These are phyloP conservation scores for Dispira parvispora DNA, from an alignment of 192 early-diverging fungal genomes.

Conservation along the genomic window DNA sequence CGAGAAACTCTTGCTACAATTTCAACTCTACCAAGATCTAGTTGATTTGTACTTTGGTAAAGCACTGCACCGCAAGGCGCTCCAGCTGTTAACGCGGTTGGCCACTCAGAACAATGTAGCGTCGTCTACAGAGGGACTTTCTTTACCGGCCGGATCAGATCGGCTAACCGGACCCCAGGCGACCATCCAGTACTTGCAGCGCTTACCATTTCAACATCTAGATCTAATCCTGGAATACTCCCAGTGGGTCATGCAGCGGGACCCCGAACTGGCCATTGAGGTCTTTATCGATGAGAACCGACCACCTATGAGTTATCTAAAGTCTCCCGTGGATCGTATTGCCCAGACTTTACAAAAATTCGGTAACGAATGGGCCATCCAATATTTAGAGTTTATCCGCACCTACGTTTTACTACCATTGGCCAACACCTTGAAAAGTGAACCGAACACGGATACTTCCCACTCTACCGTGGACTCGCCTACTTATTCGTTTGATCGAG, in stretches of 20 bases:
- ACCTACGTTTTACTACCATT: not conserved
- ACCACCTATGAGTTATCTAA: not conserved
- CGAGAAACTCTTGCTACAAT: conserved; percentile 59
- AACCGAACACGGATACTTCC: not conserved
- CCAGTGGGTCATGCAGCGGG: conserved; percentile 53
- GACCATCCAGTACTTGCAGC: conserved; percentile 59
- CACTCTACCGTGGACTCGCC: not conserved
- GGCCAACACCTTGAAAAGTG: not conserved
- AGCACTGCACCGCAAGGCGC: conserved; percentile 73
- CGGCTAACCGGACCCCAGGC: conserved; percentile 43
- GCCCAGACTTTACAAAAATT: not conserved
- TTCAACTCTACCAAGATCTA: conserved; percentile 67
- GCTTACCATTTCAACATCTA: conserved; percentile 54
- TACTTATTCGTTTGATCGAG: not conserved
- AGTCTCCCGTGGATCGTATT: conserved; percentile 1
- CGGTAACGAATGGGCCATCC: not conserved
- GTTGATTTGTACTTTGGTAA: conserved; percentile 91
- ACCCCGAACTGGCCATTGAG: conserved; percentile 50
- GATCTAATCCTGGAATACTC: conserved; percentile 74
- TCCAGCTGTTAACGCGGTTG: conserved; percentile 58
- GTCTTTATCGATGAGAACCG: conserved; percentile 17
- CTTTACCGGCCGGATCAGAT: conserved; percentile 15
- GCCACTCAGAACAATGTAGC: conserved; percentile 11
- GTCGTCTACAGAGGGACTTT: not conserved
- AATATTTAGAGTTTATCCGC: conserved; percentile 7